A percentile compares a stretch with the other conserved stretches of the same genome.
Conservation (phyloP, 305 asterid genomes). For the Nicotiana rustica region DNA sequence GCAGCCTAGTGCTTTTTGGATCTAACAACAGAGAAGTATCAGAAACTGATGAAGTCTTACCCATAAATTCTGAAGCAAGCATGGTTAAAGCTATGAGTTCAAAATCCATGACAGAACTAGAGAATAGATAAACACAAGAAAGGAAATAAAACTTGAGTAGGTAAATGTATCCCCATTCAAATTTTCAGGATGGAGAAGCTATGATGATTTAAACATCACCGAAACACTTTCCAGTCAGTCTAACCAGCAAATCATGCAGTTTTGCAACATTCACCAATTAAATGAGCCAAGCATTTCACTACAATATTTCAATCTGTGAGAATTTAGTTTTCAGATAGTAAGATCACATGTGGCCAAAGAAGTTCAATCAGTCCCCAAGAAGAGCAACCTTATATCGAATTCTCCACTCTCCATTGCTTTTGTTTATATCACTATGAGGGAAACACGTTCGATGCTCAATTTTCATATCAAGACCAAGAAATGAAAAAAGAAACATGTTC, state of each 20-base stretch:
- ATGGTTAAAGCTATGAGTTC: background rate
- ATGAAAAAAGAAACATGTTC: background rate
- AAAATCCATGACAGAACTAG: background rate
- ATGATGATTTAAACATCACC: background rate
- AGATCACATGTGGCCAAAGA: background rate
- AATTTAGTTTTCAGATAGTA: background rate
- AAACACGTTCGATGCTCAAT: background rate
- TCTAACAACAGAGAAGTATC: constrained; percentile 48
- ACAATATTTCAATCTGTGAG: background rate
- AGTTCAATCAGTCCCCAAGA: background rate
- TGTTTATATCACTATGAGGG: too few relatives aligned
- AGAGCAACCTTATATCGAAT: background rate
- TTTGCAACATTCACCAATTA: background rate
- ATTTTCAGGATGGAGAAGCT: background rate
- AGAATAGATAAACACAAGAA: background rate
- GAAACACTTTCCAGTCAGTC: background rate
- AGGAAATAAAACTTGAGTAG: background rate
- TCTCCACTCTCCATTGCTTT: background rate
- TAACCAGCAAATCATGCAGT: background rate
- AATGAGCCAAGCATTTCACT: background rate
- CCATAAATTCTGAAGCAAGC: background rate
- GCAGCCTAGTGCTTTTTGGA: constrained; percentile 79
- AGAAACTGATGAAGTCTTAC: background rate
- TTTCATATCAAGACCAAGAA: too few relatives aligned
- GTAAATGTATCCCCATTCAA: background rate